Evolutionary conservation across 805 yeast genomes (phyloP), one percentile per base, ranked within the genome.

Genomic region (Saturnispora besseyi): DNA sequence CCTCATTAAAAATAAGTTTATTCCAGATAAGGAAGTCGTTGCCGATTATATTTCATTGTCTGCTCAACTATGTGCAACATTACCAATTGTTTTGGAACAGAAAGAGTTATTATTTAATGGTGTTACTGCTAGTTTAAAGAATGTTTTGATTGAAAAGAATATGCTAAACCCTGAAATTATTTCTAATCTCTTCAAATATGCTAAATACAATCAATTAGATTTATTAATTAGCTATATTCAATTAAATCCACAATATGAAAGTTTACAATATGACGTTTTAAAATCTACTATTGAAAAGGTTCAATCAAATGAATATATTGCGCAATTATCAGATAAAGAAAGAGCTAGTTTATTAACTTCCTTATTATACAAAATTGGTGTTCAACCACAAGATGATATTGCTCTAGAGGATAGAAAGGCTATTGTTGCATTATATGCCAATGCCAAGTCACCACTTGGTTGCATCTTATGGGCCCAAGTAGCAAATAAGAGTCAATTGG

Each of bases 81-180:
- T 48, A n/a, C 46, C 45, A 24, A 36, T 62, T 15, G 44, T 59
- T 32, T 48, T 59, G 1, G 44, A 49, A 4, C 48, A 58, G 31
- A 55, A 57, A 33, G 55, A 48, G 41, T 33, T 59, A 37, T 46
- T 64, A 8, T 64, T 62, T 49, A 62, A 57, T 48, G 57, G 59
- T 9, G 56, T 59, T 31, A 45, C 61, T 1, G 28, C 45, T 7
- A 55, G 59, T n/a, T 36, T 58, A 29, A 55, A 55, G 3, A 7
- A 11, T 4, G 38, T 55, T 1, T 44, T 61, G 5, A 44, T 44
- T 34, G 24, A 37, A 21, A 30, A 49, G 5, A 53, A 48, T 9
- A 46, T 55, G 34, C 30, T 59, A 6, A 52, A 53, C 11, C 30
- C 41, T 5, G 34, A 38, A 9, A 46, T 51, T 1, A 28, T 56